Conservation (phyloP, 768 basidiomycete genomes). For the Auriscalpium orientale region DNA sequence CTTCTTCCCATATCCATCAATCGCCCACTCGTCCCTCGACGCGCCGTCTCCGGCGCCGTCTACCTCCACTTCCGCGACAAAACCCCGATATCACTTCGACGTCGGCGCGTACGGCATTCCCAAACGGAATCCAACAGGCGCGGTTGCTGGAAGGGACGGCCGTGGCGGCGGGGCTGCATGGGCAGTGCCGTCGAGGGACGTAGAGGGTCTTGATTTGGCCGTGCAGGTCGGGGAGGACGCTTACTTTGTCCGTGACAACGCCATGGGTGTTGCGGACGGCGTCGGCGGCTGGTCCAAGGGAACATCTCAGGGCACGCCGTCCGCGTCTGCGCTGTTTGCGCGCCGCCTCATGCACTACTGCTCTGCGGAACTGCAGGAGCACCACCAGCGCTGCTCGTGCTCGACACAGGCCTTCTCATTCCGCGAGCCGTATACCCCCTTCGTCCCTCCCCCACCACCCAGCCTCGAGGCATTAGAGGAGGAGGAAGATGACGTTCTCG, state of each 20-base stretch:
- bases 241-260: conserved; percentile 74
- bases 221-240: conserved; percentile 91
- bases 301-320: conserved; percentile 17
- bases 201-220: conserved; percentile 38
- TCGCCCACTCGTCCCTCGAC: conserved; percentile 10
- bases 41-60: conserved; percentile 12
- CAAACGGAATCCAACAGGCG: conserved; percentile 31
- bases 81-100: conserved; percentile 47
- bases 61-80: conserved; percentile 24
- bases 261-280: conserved; percentile 92
- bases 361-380: conserved; percentile 46
- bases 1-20: conserved; percentile 23
- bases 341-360: conserved; percentile 82
- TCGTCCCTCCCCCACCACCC: background rate
- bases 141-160: conserved; percentile 20
- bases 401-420: conserved; percentile 11
- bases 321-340: conserved; percentile 56
- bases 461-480: conserved; percentile 24
- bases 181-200: conserved; percentile 12
- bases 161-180: conserved; percentile 7
- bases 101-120: conserved; percentile 84
- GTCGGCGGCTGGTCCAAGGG: conserved; percentile 81
- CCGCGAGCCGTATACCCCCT: background rate
- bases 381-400: conserved; percentile 4
- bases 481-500: conserved; percentile 39